Base-by-base conservation (phyloP, 352 stramenopile genomes). In the Globisporangium spinosum region DNA sequence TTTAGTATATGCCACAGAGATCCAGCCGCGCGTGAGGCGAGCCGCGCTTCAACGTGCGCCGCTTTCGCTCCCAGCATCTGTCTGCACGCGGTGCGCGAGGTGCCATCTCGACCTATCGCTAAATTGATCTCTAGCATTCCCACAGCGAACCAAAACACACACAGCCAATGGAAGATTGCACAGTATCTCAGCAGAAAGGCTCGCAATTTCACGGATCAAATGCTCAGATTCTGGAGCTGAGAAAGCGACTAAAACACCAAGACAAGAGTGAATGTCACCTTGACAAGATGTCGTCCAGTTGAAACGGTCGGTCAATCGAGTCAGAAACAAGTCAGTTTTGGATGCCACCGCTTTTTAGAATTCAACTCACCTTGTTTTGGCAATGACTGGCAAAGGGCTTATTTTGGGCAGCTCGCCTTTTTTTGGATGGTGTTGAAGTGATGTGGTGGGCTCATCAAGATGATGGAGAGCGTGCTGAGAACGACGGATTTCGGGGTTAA, bases 401-500 rank as follows among this genome's bases (percentile, higher is more conserved):
- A 60, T 60, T 60, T 60, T 60, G 55, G 55, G 55, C 55, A 35
- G 29, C 29, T 60, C 54, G 15, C 17, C 10, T 7, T 15, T 43
- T 22, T 35, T 59, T 25, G 23, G 53, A 56, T 34, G 22, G 38
- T 40, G 58, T 35, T 34, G 34, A 64, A 64, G 23, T 22, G 12
- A 17, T n/a, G 12, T 4, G 23, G 5, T 15, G 17, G 20, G 25
- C 43, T 45, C 40, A 45, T 23, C 25, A 4, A 20, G 27, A 40
- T 15, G 20, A 58, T 60, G 27, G 29, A 60, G 7, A 34, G 29
- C 5, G 29, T 2, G 17, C 13, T 8, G 20, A 49, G 40, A 49
- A 9, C 40, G 40, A 20, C n/a, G 47, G 3, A 22, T 56, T 20
- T 32, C 15, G 25, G 27, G 40, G 56, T 32, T 58, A 53, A 87